Percentiles rank a stretch among this genome's conserved stretches.
Conservation (phyloP, 352 stramenopile species). For the Plasmopara viticola region DNA sequence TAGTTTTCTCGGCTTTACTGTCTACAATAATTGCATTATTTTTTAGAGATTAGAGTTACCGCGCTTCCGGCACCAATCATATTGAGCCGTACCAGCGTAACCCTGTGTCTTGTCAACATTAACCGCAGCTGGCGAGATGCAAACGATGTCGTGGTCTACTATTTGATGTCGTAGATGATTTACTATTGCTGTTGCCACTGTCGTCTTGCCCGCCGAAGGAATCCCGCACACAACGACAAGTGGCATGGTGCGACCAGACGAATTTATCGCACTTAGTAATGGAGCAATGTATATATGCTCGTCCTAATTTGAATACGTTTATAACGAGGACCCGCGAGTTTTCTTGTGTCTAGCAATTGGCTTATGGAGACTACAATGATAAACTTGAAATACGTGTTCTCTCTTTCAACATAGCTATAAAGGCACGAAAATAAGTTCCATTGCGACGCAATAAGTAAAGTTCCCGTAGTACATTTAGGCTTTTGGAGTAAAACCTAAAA, state of each 20-base stretch:
- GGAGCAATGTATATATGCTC: constrained; percentile 8
- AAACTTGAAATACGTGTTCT: no score
- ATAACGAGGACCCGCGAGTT: no score
- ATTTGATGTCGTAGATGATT: constrained; percentile 35
- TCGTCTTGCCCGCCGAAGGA: constrained; percentile 62
- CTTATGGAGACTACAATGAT: no score
- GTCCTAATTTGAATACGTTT: no score
- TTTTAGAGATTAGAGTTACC: no score
- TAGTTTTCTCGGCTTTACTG: constrained; percentile 56
- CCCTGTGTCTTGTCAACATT: constrained; percentile 51
- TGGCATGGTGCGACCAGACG: constrained; percentile 35
- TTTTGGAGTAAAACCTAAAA: no score
- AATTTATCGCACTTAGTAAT: constrained; percentile 8
- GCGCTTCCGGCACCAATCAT: no score
- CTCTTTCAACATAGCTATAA: no score
- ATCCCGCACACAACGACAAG: constrained; percentile 72
- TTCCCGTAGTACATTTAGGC: no score
- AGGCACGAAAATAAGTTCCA: no score
- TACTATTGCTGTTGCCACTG: constrained; percentile 42
- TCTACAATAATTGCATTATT: constrained; percentile 25
- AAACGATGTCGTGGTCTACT: constrained; percentile 38
- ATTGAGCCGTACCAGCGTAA: constrained; percentile 40
- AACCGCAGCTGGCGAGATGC: constrained; percentile 52
- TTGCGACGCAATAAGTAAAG: no score
- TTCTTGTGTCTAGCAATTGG: no score